Evolutionary conservation across 495 filamentous ascomycete genomes (phyloP).

Genomic region (Penicillium desertorum): DNA sequence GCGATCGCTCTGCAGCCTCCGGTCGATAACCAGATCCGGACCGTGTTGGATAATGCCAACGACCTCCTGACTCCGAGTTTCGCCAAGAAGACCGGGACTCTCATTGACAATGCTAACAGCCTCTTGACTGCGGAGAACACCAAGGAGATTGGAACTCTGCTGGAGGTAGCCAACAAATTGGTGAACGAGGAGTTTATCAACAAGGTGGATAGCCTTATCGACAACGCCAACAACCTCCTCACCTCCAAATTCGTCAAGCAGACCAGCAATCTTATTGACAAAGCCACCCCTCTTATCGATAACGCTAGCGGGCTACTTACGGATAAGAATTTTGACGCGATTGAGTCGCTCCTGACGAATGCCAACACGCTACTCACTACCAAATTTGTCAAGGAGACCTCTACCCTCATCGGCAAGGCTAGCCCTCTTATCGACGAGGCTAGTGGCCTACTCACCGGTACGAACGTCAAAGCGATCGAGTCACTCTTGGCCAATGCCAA

Average conservation of each 20-base stretch:
- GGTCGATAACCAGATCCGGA: slow-evolving; percentile 42
- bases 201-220: slow-evolving; percentile 20
- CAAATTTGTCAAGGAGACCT: slow-evolving; percentile 42
- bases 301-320: slow-evolving; percentile 43
- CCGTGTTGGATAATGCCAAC: slow-evolving; percentile 36
- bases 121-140: slow-evolving; percentile 36
- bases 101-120: slow-evolving; percentile 23
- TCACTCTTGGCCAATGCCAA: slow-evolving; percentile 3
- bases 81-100: slow-evolving; percentile 23
- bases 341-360: slow-evolving; percentile 38
- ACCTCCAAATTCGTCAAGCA: slow-evolving; percentile 23
- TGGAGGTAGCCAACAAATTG: slow-evolving; percentile 37
- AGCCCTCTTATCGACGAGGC: slow-evolving; percentile 27
- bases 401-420: slow-evolving; percentile 38
- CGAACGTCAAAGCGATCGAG: slow-evolving; percentile 7
- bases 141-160: slow-evolving; percentile 36
- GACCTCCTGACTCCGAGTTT: slow-evolving; percentile 32
- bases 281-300: slow-evolving; percentile 37
- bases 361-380: slow-evolving; percentile 40
- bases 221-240: slow-evolving; percentile 23
- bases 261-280: slow-evolving; percentile 36
- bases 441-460: slow-evolving; percentile 9
- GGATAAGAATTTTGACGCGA: slow-evolving; percentile 35
- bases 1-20: slow-evolving; percentile 37
- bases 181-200: slow-evolving; percentile 31